phyloP scores from a whole-genome alignment of 768 basidiomycete species.

The Russula virescens region DNA sequence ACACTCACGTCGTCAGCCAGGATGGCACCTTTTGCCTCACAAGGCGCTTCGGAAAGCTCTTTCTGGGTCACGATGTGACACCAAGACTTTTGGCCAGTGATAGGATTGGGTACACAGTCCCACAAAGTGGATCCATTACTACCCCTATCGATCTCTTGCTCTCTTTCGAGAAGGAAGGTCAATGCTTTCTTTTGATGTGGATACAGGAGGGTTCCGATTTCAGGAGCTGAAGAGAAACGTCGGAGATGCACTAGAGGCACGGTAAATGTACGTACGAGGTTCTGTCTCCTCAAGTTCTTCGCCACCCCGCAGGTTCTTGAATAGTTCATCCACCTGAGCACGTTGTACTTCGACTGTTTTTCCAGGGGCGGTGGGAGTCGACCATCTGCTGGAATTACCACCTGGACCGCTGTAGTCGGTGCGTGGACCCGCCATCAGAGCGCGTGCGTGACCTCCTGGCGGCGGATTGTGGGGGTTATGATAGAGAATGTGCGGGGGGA shows the following conservation, averaged over 20 bases:
- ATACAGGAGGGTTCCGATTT: constrained; percentile 83
- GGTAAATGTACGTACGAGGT: constrained; percentile 53
- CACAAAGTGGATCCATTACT: constrained; percentile 69
- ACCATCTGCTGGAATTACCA: constrained; percentile 45
- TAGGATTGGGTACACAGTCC: constrained; percentile 50
- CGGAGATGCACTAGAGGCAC: constrained; percentile 19
- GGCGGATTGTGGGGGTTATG: constrained; percentile 87
- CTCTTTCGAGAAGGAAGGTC: constrained; percentile 89
- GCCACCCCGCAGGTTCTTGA: constrained; percentile 81
- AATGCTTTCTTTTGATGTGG: constrained; percentile 98
- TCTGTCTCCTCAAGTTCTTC: constrained; percentile 84
- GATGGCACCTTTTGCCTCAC: constrained; percentile 80
- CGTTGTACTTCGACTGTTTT: constrained; percentile 90
- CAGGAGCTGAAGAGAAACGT: constrained; percentile 40
- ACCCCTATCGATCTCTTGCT: constrained; percentile 56
- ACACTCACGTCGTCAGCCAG: constrained; percentile 90
- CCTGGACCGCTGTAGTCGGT: constrained; percentile 39
- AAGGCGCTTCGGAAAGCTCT: constrained; percentile 60
- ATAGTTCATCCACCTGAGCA: constrained; percentile 90
- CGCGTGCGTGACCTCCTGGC: constrained; percentile 53
- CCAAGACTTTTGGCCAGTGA: constrained; percentile 54
- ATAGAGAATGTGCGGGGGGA: constrained; percentile 57
- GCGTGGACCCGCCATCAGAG: constrained; percentile 37
- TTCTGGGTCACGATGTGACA: constrained; percentile 79
- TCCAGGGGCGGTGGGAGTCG: constrained; percentile 47